A percentile compares a stretch with the other conserved stretches of the same genome.
Conservation (phyloP, 2,329 filamentous ascomycete species). For the Rhinocladiella mackenziei region DNA sequence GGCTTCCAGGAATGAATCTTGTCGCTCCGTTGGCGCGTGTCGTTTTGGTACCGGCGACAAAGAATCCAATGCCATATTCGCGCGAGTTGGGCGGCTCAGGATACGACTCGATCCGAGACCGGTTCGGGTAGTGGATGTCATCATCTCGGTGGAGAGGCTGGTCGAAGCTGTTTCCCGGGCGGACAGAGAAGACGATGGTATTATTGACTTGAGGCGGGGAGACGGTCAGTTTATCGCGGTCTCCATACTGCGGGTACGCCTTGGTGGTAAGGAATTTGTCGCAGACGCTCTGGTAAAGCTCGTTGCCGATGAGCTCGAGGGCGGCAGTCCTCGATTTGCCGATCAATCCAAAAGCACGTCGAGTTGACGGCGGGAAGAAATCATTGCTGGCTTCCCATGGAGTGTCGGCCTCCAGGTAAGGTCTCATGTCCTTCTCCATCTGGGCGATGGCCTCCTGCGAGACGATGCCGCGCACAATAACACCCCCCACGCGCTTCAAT, state of each 20-base stretch:
- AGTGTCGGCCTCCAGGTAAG: conserved; percentile 6
- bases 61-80: conserved; percentile 10
- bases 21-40: conserved; percentile 32
- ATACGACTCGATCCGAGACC: conserved; percentile 1
- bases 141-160: conserved; percentile 17
- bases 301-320: conserved; percentile 26
- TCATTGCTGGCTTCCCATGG: conserved; percentile 9
- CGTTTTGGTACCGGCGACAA: conserved; percentile 20
- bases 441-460: conserved; percentile 2
- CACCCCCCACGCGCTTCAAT: conserved; percentile 4
- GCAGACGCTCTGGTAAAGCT: conserved; percentile 29
- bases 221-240: conserved; percentile 5
- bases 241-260: conserved; percentile 8
- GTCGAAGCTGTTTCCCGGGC: conserved; percentile 13
- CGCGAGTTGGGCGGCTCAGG: conserved; percentile 6
- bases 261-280: conserved; percentile 30
- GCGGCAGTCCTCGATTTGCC: conserved; percentile 9
- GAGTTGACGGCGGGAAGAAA: conserved; percentile 14
- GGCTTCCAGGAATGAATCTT: conserved; percentile 4
- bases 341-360: conserved; percentile 10
- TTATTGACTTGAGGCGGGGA: conserved; percentile 19
- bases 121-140: conserved; percentile 8
- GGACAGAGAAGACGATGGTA: conserved; percentile 17
- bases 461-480: conserved; percentile 7
- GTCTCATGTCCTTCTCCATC: conserved; percentile 9